These are phyloP conservation scores for Diplotaxis tenuifolia DNA, from an alignment of 345 rosid species.

Conservation along the genomic window DNA sequence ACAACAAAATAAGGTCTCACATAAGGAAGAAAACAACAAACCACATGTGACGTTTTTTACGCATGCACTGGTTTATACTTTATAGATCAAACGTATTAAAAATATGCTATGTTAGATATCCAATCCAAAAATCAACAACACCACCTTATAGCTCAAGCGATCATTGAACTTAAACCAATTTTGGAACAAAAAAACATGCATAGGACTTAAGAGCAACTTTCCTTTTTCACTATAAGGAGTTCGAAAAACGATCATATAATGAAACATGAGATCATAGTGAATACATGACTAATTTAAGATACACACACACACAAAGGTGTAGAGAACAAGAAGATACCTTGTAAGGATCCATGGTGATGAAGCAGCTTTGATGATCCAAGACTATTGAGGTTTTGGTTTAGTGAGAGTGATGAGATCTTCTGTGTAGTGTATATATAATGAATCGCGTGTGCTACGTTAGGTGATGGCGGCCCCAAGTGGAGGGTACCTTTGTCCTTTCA, in stretches of 20 bases:
- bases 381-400: not conserved
- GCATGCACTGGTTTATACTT: constrained; percentile 12
- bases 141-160: constrained; percentile 11
- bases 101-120: not conserved
- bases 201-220: not conserved
- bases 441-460: constrained; percentile 10
- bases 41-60: constrained; percentile 7
- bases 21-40: constrained; percentile 3
- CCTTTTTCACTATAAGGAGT: not conserved
- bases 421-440: constrained; percentile 28
- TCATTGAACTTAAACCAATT: not conserved
- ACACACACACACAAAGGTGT: not conserved
- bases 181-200: not conserved
- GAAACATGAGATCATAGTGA: not conserved
- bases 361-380: constrained; percentile 10
- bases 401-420: constrained; percentile 29
- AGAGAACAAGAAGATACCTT: constrained; percentile 25
- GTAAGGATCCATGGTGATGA: constrained; percentile 41
- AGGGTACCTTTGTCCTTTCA: constrained; percentile 20
- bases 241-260: not conserved
- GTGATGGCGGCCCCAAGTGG: constrained; percentile 2
- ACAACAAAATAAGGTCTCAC: not conserved
- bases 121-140: constrained; percentile 4
- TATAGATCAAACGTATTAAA: constrained; percentile 17
- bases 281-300: not conserved